Conservation (phyloP, 768 basidiomycete genomes). For the Tulasnella sp. region DNA sequence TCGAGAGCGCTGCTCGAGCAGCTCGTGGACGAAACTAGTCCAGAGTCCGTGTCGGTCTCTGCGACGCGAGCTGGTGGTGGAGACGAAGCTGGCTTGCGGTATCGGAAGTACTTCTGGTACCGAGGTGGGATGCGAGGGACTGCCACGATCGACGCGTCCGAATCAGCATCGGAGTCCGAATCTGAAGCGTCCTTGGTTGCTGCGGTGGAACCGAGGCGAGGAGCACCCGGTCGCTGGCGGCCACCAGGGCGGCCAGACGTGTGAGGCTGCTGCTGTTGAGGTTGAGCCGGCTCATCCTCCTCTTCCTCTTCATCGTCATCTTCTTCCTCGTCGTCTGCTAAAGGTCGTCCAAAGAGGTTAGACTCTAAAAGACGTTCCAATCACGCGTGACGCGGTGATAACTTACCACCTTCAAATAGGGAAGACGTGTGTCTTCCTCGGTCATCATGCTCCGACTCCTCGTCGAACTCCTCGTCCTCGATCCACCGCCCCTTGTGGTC, state of each 20-base stretch:
- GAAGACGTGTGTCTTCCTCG: conserved; percentile 24
- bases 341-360: conserved; percentile 39
- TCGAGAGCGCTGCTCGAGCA: conserved; percentile 21
- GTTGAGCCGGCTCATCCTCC: conserved; percentile 34
- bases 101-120: conserved; percentile 14
- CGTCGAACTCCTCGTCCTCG: conserved; percentile 50
- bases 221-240: conserved; percentile 3
- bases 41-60: conserved; percentile 23
- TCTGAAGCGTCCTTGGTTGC: neutral
- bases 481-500: conserved; percentile 92
- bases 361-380: neutral
- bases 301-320: conserved; percentile 55
- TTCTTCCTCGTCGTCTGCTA: conserved; percentile 47
- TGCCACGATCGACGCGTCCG: conserved; percentile 2
- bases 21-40: conserved; percentile 11
- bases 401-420: conserved; percentile 24
- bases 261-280: neutral
- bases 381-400: neutral
- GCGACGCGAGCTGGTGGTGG: neutral
- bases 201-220: neutral
- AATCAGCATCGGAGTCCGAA: conserved; percentile 20
- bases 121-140: conserved; percentile 15
- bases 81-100: neutral
- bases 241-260: neutral
- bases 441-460: conserved; percentile 42